phyloP scores from a whole-genome alignment of 352 stramenopile species.

The Pythium monospermum region DNA sequence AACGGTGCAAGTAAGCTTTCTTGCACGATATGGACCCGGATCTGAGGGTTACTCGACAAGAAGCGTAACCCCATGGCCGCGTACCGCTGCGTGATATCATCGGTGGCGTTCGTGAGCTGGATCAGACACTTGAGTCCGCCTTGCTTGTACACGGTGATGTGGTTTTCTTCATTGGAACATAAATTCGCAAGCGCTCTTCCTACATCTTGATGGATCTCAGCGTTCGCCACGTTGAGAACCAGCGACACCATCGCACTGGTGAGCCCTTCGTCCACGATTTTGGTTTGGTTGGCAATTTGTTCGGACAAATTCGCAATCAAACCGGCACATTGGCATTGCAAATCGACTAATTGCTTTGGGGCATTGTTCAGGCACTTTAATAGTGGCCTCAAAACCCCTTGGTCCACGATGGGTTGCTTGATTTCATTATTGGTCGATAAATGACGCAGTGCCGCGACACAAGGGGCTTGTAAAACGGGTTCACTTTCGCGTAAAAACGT shows the following conservation, averaged over 20 bases:
- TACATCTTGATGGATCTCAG: constrained; percentile 94
- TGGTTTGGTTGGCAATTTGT: constrained; percentile 84
- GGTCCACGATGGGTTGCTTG: constrained; percentile 83
- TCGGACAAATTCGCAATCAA: constrained; percentile 93
- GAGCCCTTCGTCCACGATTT: constrained; percentile 90
- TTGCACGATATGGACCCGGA: constrained; percentile 90
- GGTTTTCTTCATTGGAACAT: constrained; percentile 93
- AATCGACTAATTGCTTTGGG: constrained; percentile 75
- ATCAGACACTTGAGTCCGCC: constrained; percentile 89
- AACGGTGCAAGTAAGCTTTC: constrained; percentile 89
- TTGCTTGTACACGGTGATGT: constrained; percentile 90
- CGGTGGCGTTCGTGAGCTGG: constrained; percentile 76
- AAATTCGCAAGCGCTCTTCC: constrained; percentile 91
- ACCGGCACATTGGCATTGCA: constrained; percentile 91
- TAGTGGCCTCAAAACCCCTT: constrained; percentile 75
- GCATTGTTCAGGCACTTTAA: constrained; percentile 82
- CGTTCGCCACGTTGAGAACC: constrained; percentile 58
- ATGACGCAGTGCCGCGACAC: constrained; percentile 89
- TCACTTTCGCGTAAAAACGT: constrained; percentile 87
- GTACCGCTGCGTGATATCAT: constrained; percentile 94
- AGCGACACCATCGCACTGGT: constrained; percentile 83
- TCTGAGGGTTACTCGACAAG: constrained; percentile 90
- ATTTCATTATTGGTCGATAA: constrained; percentile 79
- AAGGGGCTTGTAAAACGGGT: constrained; percentile 83
- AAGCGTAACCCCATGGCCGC: constrained; percentile 94